Base-by-base conservation (phyloP, 352 stramenopile species). In the Albugo laibachii region DNA sequence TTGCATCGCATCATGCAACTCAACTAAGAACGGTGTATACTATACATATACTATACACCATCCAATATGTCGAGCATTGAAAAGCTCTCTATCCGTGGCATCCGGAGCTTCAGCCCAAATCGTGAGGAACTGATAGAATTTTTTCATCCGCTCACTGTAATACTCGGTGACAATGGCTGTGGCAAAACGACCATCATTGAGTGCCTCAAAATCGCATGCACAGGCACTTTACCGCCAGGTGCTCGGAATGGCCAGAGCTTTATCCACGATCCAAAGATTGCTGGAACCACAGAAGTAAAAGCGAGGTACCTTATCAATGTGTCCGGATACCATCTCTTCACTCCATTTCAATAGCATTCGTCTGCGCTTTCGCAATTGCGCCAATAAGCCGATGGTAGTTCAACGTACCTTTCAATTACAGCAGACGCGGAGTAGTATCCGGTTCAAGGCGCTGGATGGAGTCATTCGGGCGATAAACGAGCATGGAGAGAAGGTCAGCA, bases 141-240 rank as follows among this genome's bases (percentile, higher is more conserved):
- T 63, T 97, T 95, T 61, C 96, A 97, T 63, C 96, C 96, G 20
- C 72, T 99, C 21, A 99, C 96, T 3, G 96, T 99, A 47, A 98
- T 99, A 50, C 66, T 97, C 11, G 92, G 92, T 18, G 70, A 92
- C 54, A 98, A 97, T 63, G 92, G 92, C 46, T 97, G 83, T 54
- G 94, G 92, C n/a, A 99, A 99, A 79, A 99, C 96, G 1, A 99
- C 96, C 13, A 96, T 99, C 47, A 99, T 99, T 63, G 96, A 99
- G 76, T 97, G 92, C 58, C 81, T 99, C 31, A 99, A 99, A 65
- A 93, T 97, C 43, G 83, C 88, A 21, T 92, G 84, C 44, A 99
- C 94, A 5, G 96, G 95, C 15, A 68, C 74, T 11, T 54, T 99
- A 0, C 95, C 96, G 4, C 95, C 93, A 0, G 92, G 92, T 1